Conservation (phyloP, 2,329 filamentous ascomycete genomes). For the Colletotrichum coccodes region DNA sequence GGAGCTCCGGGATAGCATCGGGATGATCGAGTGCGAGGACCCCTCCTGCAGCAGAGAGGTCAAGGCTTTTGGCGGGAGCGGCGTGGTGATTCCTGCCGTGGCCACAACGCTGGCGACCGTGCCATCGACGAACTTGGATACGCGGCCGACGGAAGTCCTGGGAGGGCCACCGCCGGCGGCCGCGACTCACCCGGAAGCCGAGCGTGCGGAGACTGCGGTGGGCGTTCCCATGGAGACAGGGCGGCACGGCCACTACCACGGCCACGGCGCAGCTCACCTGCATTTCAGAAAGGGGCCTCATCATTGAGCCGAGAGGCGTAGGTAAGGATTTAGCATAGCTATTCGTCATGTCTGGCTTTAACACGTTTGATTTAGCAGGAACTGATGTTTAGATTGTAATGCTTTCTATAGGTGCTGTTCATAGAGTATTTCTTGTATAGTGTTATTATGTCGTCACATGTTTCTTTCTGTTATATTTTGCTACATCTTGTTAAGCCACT, state of each 20-base stretch:
- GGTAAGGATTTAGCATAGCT: too few species aligned
- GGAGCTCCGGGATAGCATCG: not conserved
- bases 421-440: too few species aligned
- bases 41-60: not conserved
- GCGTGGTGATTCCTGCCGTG: not conserved
- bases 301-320: too few species aligned
- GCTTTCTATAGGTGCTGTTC: too few species aligned
- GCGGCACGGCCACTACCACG: not conserved
- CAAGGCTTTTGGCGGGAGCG: not conserved
- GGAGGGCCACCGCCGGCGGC: not conserved
- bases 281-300: not conserved
- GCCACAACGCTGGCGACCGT: not conserved
- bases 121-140: not conserved
- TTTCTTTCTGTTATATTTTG: too few species aligned
- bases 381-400: too few species aligned
- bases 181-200: not conserved
- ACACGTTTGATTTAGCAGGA: too few species aligned
- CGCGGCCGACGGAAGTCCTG: not conserved
- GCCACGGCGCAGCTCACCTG: not conserved
- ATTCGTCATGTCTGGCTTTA: too few species aligned
- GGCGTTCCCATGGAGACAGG: not conserved
- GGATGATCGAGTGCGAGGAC: not conserved
- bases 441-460: too few species aligned
- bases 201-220: not conserved
- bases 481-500: too few species aligned